Evolutionary conservation across 2,329 filamentous ascomycete genomes (phyloP), one percentile per base, ranked within the genome.

Genomic region (Verticillium alfalfae): DNA sequence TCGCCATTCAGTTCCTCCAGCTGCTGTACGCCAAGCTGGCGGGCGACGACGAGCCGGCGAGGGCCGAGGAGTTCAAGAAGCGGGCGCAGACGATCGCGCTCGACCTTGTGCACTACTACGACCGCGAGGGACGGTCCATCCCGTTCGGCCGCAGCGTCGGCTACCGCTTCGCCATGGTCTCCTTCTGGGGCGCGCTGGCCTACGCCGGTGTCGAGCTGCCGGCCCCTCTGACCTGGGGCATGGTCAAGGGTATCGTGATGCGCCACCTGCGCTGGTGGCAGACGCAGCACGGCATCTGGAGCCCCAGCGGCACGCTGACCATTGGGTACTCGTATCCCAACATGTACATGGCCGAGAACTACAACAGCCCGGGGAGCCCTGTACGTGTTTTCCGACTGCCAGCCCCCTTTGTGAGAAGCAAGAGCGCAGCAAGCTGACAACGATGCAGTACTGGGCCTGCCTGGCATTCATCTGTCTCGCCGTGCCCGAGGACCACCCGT

Each of bases 121-220:
- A 92, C 68, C 81, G 86, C 9, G 82, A 90, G 71, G 90, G 87
- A 5, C 81, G 89, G 31, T 83, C 88, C 1, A 90, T 92, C 59
- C 90, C 91, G 0, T 94, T 92, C 66, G 91, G 91, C 3, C 84
- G 91, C 57, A 91, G 88, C 59, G 83, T 93, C 58, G 91, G 89
- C 7, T 94, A 94, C 72, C 85, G 90, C n/a, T 93, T 92, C 72
- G 90, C 89, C 57, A 93, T 93, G 87, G 87, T 89, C n/a, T 89
- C 87, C 0, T 93, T 93, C 76, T 93, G 90, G 90, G 88, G 89
- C 13, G 88, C 90, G 0, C 75, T 93, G 34, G 91, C 89, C 1
- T 92, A 92, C 68, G 89, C 90, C 4, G 87, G 87, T 66, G 87
- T 92, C 58, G 88, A 92, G 60, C 80, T 92, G 5, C 89, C 90